Conservation (phyloP, 495 filamentous ascomycete genomes). For the Pseudomonodictys pantanalensis region DNA sequence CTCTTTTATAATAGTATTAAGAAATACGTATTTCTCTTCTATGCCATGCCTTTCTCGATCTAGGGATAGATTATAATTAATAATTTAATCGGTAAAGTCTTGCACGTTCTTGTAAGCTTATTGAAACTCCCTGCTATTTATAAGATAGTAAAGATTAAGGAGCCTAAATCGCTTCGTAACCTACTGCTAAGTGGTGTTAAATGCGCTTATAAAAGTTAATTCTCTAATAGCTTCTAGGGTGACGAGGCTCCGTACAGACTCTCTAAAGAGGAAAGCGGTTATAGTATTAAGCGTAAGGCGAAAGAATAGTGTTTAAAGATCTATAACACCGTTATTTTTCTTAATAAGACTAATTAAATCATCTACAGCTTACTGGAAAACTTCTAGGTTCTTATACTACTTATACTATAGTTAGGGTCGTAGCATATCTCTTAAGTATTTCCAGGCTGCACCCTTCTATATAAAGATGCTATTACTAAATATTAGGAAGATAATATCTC, state of each 20-base stretch:
- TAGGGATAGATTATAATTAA: slow-evolving; percentile 34
- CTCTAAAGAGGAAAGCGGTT: slow-evolving; percentile 19
- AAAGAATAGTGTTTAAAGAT: slow-evolving; percentile 23
- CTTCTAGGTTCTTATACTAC: slow-evolving; percentile 37
- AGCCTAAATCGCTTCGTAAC: slow-evolving; percentile 44
- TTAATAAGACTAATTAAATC: slow-evolving; percentile 34
- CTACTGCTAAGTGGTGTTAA: slow-evolving; percentile 43
- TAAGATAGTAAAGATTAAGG: slow-evolving; percentile 42
- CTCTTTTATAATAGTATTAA: slow-evolving; percentile 22
- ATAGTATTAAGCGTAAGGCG: slow-evolving; percentile 23
- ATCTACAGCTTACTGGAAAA: slow-evolving; percentile 43
- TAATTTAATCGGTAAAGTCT: slow-evolving; percentile 39
- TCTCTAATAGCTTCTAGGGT: slow-evolving; percentile 26
- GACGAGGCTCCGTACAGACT: slow-evolving; percentile 36
- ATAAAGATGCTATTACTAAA: slow-evolving; percentile 58
- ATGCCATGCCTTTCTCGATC: slow-evolving; percentile 10
- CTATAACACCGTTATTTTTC: slow-evolving; percentile 9
- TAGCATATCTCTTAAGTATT: slow-evolving; percentile 55
- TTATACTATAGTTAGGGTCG: slow-evolving; percentile 55
- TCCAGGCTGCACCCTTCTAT: slow-evolving; percentile 53
- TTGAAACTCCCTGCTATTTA: slow-evolving; percentile 38
- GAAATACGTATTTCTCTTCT: slow-evolving; percentile 27
- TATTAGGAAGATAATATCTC: slow-evolving; percentile 38
- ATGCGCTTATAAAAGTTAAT: slow-evolving; percentile 40
- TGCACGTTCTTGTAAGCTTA: slow-evolving; percentile 45